Base-by-base conservation (phyloP, 2,329 filamentous ascomycete genomes). In the Fusarium napiforme region DNA sequence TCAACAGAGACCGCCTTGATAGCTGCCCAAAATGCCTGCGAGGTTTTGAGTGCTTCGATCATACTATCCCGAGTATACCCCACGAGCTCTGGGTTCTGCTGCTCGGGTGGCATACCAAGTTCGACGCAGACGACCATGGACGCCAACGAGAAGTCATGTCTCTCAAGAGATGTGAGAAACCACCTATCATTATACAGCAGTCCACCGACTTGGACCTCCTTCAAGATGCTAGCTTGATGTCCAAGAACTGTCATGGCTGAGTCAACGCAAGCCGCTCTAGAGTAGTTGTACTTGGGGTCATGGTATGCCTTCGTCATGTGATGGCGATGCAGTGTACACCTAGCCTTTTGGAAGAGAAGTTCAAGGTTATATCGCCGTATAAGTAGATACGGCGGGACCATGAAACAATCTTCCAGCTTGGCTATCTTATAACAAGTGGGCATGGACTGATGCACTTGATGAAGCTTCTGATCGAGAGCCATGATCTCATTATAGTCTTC, bases 51-150 rank as follows among this genome's bases (percentile, higher is more conserved):
- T 0, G 74, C 73, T 4, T 64, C 42, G 1, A 71, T 67, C 56
- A 75, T 70, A 0, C 32, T 21, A 8, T 74, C 56, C 0, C 61
- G 37, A 11, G 57, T 62, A 3, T 62, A 68, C 0, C 60, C 72
- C 11, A 68, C 42, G 40, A 61, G 43, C 2, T 40, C 39, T 2
- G 36, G 46, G 1, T 62, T 61, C 7, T 47, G 62, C 18, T 68
- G 37, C 7, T 72, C 26, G 0, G 58, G 6, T 14, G 40, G 45
- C 14, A 40, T 55, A 9, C 68, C 72, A 9, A 75, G 56, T 15
- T 76, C 74, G 0, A 76, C 47, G 7, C 73, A 76, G 4, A 75
- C 23, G 7, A 76, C 67, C 71, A 76, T 76, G 0, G 74, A 73
- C 1, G 74, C 74, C 0, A 76, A 32, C 0, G 73, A 60, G 26